Evolutionary conservation across 495 filamentous ascomycete species (phyloP).

Genomic region (Cercophora sp.): DNA sequence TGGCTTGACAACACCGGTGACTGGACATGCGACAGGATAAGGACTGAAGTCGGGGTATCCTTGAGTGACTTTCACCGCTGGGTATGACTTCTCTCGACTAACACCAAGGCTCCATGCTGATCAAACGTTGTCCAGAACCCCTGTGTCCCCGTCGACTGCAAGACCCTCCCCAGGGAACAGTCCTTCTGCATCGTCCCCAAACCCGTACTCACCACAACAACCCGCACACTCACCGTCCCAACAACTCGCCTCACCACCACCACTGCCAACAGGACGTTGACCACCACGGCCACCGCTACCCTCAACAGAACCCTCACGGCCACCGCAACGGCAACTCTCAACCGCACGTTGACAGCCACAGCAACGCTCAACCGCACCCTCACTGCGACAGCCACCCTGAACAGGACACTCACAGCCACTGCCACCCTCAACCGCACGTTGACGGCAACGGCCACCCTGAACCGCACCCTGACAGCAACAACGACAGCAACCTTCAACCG

Average conservation of each 20-base stretch:
- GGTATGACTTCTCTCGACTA: no score
- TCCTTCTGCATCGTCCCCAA: neutral
- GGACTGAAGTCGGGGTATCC: slow-evolving; percentile 19
- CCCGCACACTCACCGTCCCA: neutral
- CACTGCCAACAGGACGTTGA: neutral
- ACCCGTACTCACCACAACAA: neutral
- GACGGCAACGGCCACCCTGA: neutral
- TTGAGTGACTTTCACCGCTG: neutral
- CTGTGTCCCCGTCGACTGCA: no score
- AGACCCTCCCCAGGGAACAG: no score
- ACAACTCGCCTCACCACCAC: neutral
- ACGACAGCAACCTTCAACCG: neutral
- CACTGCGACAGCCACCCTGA: neutral
- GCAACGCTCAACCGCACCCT: no score
- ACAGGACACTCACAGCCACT: neutral
- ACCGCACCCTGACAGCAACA: neutral
- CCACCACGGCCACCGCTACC: neutral
- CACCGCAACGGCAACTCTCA: neutral
- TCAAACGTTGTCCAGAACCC: no score
- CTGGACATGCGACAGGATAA: neutral
- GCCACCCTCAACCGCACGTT: neutral
- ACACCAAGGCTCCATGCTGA: no score
- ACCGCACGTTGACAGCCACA: neutral
- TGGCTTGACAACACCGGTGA: neutral
- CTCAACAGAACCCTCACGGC: neutral